Evolutionary conservation across 1,139 yeast genomes (phyloP), one percentile per base, ranked within the genome.

Genomic region (Hyphopichia burtonii): DNA sequence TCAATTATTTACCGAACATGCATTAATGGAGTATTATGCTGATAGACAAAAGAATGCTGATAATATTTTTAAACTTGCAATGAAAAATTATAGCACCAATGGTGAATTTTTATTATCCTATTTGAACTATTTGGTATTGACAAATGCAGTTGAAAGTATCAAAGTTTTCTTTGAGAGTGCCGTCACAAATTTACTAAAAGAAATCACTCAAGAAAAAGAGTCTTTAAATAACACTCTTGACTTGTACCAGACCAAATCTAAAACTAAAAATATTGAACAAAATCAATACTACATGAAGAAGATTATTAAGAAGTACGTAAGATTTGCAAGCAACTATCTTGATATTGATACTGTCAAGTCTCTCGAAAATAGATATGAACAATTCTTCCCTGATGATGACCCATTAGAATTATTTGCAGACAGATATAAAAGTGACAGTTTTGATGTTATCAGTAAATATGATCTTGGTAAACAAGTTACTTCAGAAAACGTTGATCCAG

Each of bases 1-100:
- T 66, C 89, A 87, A 50, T 76, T 93, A 27, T 93, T 78, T 60
- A 83, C 84, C 22, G 94, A 88, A 41, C 85, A 88, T 53, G 96
- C 97, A 0, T 72, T 82, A 57, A 74, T 91, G 71, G 99, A 93
- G 58, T 83, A 80, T 54, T 83, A 82, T 54, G 78, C 84, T 36
- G 77, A 76, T 44, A 75, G 85, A 48, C 71, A 76, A 40, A 83
- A 81, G 41, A 82, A 86, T 34, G 93, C 97, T 0, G 70, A 78
- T 41, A 84, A 84, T 56, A 83, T 91, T 32, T 85, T 89, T 61
- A 95, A 87, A 50, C 65, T 89, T 39, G 98, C 96, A 2, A 66
- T 86, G 66, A 86, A 82, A 58, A 64, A 77, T 45, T 85, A 78
- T 56, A 65, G 70, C 3, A 61, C 67, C 17, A 75, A 80, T 49